phyloP scores from a whole-genome alignment of 257 asterid genomes.

The Primulina huaijiensis region DNA sequence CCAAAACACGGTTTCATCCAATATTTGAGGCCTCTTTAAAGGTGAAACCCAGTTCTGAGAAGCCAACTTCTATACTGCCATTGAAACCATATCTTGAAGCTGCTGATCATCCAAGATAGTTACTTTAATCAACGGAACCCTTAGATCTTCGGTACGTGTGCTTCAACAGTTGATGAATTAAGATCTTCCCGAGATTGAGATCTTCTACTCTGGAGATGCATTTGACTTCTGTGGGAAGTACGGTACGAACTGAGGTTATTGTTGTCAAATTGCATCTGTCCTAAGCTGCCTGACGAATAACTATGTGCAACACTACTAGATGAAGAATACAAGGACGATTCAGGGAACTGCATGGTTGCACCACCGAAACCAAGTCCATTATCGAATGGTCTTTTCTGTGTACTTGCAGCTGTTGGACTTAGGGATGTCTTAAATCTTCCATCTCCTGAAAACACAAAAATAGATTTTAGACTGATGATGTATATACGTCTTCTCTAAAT shows the following conservation, averaged over 20 bases:
- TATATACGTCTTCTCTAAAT: not conserved
- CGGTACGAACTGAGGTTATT: conserved; percentile 36
- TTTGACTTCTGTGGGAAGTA: conserved; percentile 48
- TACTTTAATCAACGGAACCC: not conserved
- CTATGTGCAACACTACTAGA: conserved; percentile 61
- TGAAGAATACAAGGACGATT: conserved; percentile 47
- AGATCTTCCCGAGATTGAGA: conserved; percentile 73
- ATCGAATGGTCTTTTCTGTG: conserved; percentile 40
- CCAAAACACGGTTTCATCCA: not conserved
- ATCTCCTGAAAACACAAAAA: conserved; percentile 40
- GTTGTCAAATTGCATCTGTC: conserved; percentile 45
- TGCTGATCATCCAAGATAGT: not conserved
- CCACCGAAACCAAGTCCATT: conserved; percentile 34
- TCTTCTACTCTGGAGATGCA: conserved; percentile 43
- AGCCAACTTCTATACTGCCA: not conserved
- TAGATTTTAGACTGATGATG: not conserved
- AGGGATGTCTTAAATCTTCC: conserved; percentile 64
- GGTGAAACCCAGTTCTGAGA: not conserved
- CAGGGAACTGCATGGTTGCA: conserved; percentile 42
- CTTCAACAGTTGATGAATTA: conserved; percentile 47
- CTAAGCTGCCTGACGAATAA: conserved; percentile 57
- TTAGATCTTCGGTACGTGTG: conserved; percentile 43
- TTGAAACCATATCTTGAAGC: not conserved
- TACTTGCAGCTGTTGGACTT: conserved; percentile 55
- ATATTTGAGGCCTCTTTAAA: not conserved